phyloP scores from a whole-genome alignment of 176 grass and related monocot genomes.

The Aegilops tauschii region DNA sequence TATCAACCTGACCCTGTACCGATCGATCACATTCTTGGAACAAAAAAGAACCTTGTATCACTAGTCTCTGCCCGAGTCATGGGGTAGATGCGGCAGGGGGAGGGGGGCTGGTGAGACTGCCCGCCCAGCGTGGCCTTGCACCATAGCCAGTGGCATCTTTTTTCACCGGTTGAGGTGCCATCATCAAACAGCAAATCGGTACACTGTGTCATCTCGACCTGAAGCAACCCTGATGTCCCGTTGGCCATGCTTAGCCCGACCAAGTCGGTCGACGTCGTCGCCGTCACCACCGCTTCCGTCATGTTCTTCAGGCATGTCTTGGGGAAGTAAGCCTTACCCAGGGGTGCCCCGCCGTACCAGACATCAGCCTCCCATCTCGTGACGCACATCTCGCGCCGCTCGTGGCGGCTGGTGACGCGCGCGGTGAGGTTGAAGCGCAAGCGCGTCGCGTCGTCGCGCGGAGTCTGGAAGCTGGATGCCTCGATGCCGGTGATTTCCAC shows the following conservation, averaged over 20 bases:
- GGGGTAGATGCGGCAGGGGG: not conserved
- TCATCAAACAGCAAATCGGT: not conserved
- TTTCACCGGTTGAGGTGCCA: not conserved
- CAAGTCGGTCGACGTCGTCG: not conserved
- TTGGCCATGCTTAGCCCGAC: not conserved
- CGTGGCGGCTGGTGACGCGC: not conserved
- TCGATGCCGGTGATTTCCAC: not conserved
- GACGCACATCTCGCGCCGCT: not conserved
- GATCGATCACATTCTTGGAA: too few species aligned
- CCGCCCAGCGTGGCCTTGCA: not conserved
- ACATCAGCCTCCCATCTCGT: not conserved
- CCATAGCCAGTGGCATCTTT: not conserved
- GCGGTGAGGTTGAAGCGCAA: not conserved
- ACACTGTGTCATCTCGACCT: not conserved
- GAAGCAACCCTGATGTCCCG: not conserved
- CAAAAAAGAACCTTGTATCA: not conserved
- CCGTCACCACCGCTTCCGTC: not conserved
- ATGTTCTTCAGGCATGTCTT: not conserved
- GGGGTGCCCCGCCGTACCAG: not conserved
- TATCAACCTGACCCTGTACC: too few species aligned
- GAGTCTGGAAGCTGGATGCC: not conserved
- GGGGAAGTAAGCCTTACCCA: constrained; percentile 14
- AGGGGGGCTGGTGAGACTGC: not conserved
- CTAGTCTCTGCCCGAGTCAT: not conserved
- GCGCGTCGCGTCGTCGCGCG: not conserved